Percentiles rank a stretch among this genome's conserved stretches.
Conservation (phyloP, 306 rosid genomes). For the Alnus rubra region DNA sequence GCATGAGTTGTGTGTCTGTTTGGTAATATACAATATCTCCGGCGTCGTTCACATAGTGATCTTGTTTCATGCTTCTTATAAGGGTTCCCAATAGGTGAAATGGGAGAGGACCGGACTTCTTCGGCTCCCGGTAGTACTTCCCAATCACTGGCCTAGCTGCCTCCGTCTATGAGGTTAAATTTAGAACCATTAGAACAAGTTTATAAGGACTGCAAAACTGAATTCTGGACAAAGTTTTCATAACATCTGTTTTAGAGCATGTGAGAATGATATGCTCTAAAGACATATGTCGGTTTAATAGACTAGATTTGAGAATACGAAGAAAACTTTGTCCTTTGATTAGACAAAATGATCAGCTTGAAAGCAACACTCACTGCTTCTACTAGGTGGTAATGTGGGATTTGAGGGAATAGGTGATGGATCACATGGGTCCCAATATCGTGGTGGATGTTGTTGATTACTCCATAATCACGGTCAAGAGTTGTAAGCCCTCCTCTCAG, state of each 20-base stretch:
- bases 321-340: no score
- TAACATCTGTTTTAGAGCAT: no score
- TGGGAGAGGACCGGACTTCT: slow-evolving; percentile 77
- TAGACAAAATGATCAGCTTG: background rate
- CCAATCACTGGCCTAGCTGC: slow-evolving; percentile 87
- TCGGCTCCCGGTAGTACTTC: slow-evolving; percentile 72
- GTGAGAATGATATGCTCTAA: no score
- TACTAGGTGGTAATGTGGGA: slow-evolving; percentile 59
- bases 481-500: slow-evolving; percentile 63
- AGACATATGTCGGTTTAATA: no score
- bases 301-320: no score
- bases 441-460: slow-evolving; percentile 60
- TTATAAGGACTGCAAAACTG: background rate
- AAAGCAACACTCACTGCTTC: slow-evolving; percentile 78
- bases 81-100: slow-evolving; percentile 75
- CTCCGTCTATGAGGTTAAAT: slow-evolving; percentile 57
- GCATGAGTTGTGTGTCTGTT: slow-evolving; percentile 51
- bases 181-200: slow-evolving; percentile 10
- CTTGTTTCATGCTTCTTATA: slow-evolving; percentile 70
- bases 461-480: slow-evolving; percentile 86
- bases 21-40: slow-evolving; percentile 91
- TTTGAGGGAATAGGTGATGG: slow-evolving; percentile 66
- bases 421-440: slow-evolving; percentile 65
- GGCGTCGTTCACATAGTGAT: slow-evolving; percentile 81
- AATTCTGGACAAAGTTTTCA: no score